Conservation (phyloP, 345 rosid genomes). For the Abelmoschus esculentus region DNA sequence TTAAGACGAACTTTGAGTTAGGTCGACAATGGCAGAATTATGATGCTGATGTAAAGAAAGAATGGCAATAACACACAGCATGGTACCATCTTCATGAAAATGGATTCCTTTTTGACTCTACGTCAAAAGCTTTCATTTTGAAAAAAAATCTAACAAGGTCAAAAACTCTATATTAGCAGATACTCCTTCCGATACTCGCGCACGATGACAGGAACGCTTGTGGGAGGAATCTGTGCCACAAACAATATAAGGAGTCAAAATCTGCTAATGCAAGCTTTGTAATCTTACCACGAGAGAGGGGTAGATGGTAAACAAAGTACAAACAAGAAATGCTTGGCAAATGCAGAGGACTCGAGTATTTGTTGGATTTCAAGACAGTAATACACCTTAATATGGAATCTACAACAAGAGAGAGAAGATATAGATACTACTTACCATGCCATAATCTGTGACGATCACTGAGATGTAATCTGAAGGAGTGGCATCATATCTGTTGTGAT, state of each 20-base stretch:
- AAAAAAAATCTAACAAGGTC: background rate
- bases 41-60: background rate
- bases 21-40: background rate
- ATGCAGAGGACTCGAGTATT: background rate
- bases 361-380: background rate
- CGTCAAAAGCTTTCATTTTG: background rate
- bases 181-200: constrained; percentile 58
- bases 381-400: background rate
- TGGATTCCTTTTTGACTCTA: background rate
- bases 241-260: background rate
- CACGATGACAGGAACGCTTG: constrained; percentile 78
- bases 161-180: constrained; percentile 34
- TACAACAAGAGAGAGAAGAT: background rate
- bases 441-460: constrained; percentile 69
- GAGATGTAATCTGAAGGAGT: constrained; percentile 77
- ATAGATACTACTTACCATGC: constrained; percentile 48
- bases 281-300: background rate
- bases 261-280: background rate
- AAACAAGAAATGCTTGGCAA: background rate
- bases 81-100: background rate
- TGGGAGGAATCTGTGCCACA: constrained; percentile 49
- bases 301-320: background rate
- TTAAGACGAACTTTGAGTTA: background rate
- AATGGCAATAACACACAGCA: background rate
- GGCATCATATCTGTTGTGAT: constrained; percentile 52